Percentiles rank a stretch among this genome's conserved stretches.
Conservation (phyloP, 371 early-diverging fungal species). For the Phascolomyces articulosus region DNA sequence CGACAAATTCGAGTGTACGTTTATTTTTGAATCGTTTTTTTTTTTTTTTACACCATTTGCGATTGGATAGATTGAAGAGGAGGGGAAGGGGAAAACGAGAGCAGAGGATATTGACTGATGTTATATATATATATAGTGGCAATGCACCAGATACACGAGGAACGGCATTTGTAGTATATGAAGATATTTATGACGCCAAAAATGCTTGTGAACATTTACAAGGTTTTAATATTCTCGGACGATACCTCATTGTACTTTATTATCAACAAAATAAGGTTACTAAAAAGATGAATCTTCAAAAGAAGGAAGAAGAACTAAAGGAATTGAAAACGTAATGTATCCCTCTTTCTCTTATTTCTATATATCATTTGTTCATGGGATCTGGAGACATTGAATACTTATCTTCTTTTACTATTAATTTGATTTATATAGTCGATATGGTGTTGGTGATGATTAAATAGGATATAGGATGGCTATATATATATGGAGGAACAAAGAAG, state of each 20-base stretch:
- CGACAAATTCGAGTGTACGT: conserved; percentile 88
- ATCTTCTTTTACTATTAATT: not conserved
- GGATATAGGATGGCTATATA: too few species aligned
- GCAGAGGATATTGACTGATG: not conserved
- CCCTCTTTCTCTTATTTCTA: not conserved
- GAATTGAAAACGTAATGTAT: conserved; percentile 73
- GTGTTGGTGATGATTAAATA: conserved; percentile 39
- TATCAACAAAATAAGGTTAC: conserved; percentile 84
- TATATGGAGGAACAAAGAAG: too few species aligned
- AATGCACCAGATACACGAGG: conserved; percentile 87
- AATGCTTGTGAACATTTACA: conserved; percentile 94
- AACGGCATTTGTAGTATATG: conserved; percentile 95
- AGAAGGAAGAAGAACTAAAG: conserved; percentile 84
- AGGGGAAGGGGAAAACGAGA: too few species aligned
- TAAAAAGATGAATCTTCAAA: conserved; percentile 82
- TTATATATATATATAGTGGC: conserved; percentile 54
- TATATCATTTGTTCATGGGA: not conserved
- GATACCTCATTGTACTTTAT: conserved; percentile 94
- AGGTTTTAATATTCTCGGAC: conserved; percentile 94
- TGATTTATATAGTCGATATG: conserved; percentile 40
- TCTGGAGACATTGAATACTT: not conserved
- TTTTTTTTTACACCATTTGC: not conserved
- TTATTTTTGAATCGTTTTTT: conserved; percentile 15
- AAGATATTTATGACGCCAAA: conserved; percentile 97
- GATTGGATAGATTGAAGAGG: too few species aligned